Evolutionary conservation across 306 rosid species (phyloP), one percentile per base, ranked within the genome.

Genomic region (Cucumis melo): DNA sequence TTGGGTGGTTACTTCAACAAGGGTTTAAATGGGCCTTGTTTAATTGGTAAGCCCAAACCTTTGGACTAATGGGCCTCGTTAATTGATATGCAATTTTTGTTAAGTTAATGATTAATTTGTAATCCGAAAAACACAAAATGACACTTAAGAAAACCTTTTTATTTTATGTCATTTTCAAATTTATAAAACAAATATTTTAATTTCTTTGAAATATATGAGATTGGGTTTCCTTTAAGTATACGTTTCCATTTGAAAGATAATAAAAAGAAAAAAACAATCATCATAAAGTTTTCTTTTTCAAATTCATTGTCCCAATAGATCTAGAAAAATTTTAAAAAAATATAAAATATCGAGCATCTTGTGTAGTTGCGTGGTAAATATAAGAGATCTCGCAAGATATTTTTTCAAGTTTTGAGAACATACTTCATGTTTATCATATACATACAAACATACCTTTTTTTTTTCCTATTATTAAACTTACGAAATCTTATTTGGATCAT

Each of bases 311-410:
- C 7, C 7, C 7, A 57, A 20, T 4, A 8, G 32, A 10, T 44
- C 11, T 39, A 10, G 50, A 44, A 10, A 44, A 44, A n/a, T n/a
- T n/a, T n/a, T n/a, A n/a, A n/a, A 42, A 42, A 44, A 10, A 15
- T 10, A 44, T 1, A 44, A 44, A 3, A 0, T 44, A 44, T 44
- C 4, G 50, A 10, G 1, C 0, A 44, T 10, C 50, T 44, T 1
- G 0, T 3, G 0, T 44, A 0, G 4, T 44, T 1, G 0, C 4
- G 0, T 44, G 3, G 4, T 10, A 10, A 44, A 44, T 44, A 10
- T 44, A 3, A 3, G 4, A 44, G 50, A 44, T 0, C 3, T 44
- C 3, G 0, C 41, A 7, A 38, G 5, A 5, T 38, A 38, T 7
- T 38, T 38, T 0, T 27, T 3, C 2, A 5, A 38, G 48, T 42